phyloP scores from a whole-genome alignment of 345 rosid species.

The Acer saccharum region DNA sequence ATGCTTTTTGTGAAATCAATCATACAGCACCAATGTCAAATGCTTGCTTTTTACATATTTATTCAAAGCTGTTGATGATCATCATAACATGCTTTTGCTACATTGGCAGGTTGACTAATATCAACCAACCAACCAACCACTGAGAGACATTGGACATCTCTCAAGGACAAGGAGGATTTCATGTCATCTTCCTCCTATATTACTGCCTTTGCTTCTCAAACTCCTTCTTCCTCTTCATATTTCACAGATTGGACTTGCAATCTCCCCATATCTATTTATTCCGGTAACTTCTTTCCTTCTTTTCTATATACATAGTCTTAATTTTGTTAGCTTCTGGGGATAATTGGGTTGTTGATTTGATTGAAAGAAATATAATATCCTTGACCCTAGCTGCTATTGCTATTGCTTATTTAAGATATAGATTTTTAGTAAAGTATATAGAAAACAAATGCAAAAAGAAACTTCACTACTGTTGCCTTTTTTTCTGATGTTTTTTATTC shows the following conservation, averaged over 20 bases:
- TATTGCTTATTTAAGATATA: conserved; percentile 10
- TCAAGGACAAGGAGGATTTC: neutral
- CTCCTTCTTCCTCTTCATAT: conserved; percentile 3
- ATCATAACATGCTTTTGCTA: conserved; percentile 39
- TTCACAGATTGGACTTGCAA: neutral
- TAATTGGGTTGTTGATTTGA: conserved; percentile 32
- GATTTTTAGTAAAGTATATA: conserved; percentile 6
- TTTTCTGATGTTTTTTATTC: no score
- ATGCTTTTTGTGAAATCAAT: conserved; percentile 36
- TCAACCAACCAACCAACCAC: conserved; percentile 19
- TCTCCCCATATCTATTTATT: neutral
- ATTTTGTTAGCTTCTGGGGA: conserved; percentile 19
- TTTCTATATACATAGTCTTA: neutral
- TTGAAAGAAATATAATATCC: conserved; percentile 29
- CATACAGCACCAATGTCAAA: conserved; percentile 33
- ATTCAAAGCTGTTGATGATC: conserved; percentile 22
- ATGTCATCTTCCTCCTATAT: conserved; percentile 18
- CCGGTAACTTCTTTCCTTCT: conserved; percentile 26
- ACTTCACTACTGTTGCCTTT: conserved; percentile 19
- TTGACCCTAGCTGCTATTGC: neutral
- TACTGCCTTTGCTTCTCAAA: conserved; percentile 5
- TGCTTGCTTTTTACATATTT: conserved; percentile 3
- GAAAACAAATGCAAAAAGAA: conserved; percentile 3
- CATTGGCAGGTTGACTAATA: conserved; percentile 52
- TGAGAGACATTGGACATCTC: neutral